Evolutionary conservation across 2,329 filamentous ascomycete genomes (phyloP), one percentile per base, ranked within the genome.

Genomic region (Tothia fuscella): DNA sequence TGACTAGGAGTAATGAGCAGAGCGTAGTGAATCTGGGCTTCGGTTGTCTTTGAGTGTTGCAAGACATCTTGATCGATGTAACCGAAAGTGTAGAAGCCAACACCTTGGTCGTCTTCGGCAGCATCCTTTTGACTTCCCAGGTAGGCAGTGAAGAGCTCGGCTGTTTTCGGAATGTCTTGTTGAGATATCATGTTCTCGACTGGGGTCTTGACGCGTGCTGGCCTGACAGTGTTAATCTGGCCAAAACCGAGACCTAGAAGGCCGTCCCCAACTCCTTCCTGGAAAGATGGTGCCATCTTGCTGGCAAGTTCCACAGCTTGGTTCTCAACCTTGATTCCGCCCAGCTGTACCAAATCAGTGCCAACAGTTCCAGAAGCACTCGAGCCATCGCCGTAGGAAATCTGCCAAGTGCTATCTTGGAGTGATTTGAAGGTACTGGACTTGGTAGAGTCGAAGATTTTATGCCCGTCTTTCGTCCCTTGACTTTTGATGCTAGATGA

Each of bases 81-180:
- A 16, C 81, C 81, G 48, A 85, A 84, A 1, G 80, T 84, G 61
- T 80, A 85, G 63, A 82, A 85, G 0, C 58, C 75, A 46, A 67
- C 58, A 30, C 68, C 66, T 25, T 62, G 53, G 41, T 67, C 59
- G 3, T 51, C 53, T 38, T 64, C 61, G 44, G 63, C 51, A 28
- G 55, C 51, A 51, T 78, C 72, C 34, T 69, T 63, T 59, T 67
- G 63, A 50, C 70, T 68, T 48, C 76, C 76, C 34, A 82, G 66
- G 43, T 76, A 76, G 16, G 68, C 74, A 0, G 78, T 82, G 60
- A 82, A 82, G 5, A 82, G 64, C 52, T 75, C 65, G n/a, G n/a
- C n/a, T n/a, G n/a, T n/a, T 35, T 65, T 59, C 3, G 70, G 65
- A 43, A 78, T 75, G 44, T 74, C 68, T 1, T 62, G 44, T 50